Conservation (phyloP, 768 basidiomycete species). For the Amanita pseudoporphyria region DNA sequence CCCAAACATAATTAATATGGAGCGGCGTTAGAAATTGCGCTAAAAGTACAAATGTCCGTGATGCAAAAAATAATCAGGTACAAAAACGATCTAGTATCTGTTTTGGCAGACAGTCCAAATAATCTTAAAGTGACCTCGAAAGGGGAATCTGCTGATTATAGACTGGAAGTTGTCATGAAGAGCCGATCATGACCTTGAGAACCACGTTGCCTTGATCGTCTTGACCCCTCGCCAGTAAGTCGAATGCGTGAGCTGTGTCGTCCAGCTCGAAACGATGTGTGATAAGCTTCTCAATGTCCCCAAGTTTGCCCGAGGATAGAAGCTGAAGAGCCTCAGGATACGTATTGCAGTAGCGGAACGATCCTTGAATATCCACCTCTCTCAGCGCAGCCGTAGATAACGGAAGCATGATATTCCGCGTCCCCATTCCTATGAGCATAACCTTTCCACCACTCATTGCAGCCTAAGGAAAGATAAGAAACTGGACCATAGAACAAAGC, state of each 20-base stretch:
- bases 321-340: conserved; percentile 81
- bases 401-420: conserved; percentile 74
- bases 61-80: conserved; percentile 7
- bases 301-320: conserved; percentile 56
- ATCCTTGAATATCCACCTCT: conserved; percentile 89
- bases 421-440: conserved; percentile 94
- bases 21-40: neutral
- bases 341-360: conserved; percentile 86
- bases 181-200: conserved; percentile 79
- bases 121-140: conserved; percentile 4
- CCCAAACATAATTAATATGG: neutral
- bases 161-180: conserved; percentile 17
- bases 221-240: conserved; percentile 64
- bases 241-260: conserved; percentile 68
- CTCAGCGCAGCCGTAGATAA: conserved; percentile 73
- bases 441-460: conserved; percentile 83
- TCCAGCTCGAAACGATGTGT: conserved; percentile 67
- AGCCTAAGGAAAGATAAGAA: conserved; percentile 35
- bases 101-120: conserved; percentile 2
- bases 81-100: neutral
- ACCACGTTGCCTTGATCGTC: conserved; percentile 79
- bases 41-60: conserved; percentile 4
- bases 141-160: neutral
- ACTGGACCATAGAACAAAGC: too few species aligned
- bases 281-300: conserved; percentile 62